Evolutionary conservation across 805 yeast species (phyloP).

Genomic region (Kodamaea hsintzibuensis): DNA sequence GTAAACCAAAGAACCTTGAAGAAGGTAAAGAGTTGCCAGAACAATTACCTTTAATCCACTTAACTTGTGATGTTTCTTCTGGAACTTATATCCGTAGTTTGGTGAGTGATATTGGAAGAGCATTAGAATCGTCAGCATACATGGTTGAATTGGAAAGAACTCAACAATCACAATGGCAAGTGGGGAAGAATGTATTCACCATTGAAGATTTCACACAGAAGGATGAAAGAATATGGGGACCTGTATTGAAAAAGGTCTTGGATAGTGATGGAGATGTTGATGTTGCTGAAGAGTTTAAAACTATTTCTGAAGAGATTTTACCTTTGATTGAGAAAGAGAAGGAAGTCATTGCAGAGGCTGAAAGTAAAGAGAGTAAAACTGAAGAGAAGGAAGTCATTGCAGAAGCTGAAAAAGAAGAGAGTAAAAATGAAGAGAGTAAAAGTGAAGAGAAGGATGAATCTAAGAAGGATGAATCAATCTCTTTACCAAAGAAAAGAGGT

Average conservation of each 20-base stretch:
- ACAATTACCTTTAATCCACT: slow-evolving; percentile 68
- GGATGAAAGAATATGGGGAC: slow-evolving; percentile 69
- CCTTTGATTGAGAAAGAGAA: slow-evolving; percentile 9
- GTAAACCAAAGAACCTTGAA: slow-evolving; percentile 38
- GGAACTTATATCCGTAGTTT: slow-evolving; percentile 94
- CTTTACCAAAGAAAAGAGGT: slow-evolving; percentile 6
- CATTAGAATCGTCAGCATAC: slow-evolving; percentile 77
- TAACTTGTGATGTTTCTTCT: slow-evolving; percentile 80
- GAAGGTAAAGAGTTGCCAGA: slow-evolving; percentile 42
- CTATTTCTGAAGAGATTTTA: slow-evolving; percentile 5
- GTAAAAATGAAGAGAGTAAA: slow-evolving; percentile 8
- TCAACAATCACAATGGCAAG: slow-evolving; percentile 82
- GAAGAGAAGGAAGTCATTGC: slow-evolving; percentile 3
- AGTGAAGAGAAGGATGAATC: slow-evolving; percentile 2
- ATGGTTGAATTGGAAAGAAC: slow-evolving; percentile 80
- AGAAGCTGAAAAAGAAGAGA: slow-evolving; percentile 1
- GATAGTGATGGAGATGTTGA: slow-evolving; percentile 31
- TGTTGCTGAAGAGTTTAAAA: slow-evolving; percentile 24
- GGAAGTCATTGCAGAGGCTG: slow-evolving; percentile 8
- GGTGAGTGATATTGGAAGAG: slow-evolving; percentile 84
- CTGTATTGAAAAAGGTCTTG: slow-evolving; percentile 57
- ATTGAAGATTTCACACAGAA: slow-evolving; percentile 63
- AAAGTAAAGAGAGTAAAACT: slow-evolving; percentile 7
- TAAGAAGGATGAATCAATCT: background rate
- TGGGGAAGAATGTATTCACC: slow-evolving; percentile 67